phyloP scores from a whole-genome alignment of 2,329 filamentous ascomycete species.

The Alternaria metachromatica region DNA sequence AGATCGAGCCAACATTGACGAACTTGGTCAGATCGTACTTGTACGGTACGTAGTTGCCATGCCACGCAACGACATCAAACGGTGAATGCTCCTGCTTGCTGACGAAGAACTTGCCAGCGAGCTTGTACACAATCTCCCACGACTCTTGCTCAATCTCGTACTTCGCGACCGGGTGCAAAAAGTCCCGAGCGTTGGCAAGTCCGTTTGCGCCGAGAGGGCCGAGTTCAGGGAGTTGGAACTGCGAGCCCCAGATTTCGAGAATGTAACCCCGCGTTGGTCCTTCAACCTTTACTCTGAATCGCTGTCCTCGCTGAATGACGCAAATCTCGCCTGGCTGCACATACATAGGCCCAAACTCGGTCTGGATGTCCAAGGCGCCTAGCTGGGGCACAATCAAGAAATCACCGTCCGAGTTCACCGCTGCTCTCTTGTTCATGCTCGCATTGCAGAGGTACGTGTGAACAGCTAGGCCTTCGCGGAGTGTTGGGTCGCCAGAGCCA shows the following conservation, averaged over 20 bases:
- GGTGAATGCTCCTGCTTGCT: constrained; percentile 73
- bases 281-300: constrained; percentile 73
- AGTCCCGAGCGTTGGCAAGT: constrained; percentile 63
- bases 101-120: constrained; percentile 70
- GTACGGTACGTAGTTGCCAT: constrained; percentile 76
- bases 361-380: constrained; percentile 76
- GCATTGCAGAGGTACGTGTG: constrained; percentile 46
- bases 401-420: constrained; percentile 73
- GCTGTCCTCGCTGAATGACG: constrained; percentile 75
- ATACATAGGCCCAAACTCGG: constrained; percentile 75
- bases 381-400: constrained; percentile 78
- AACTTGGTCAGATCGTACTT: constrained; percentile 83
- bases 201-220: constrained; percentile 50
- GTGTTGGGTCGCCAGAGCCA: constrained; percentile 47
- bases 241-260: constrained; percentile 55
- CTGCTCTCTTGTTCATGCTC: constrained; percentile 48
- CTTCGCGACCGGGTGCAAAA: constrained; percentile 72
- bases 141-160: constrained; percentile 62
- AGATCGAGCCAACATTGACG: constrained; percentile 75
- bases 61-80: constrained; percentile 82
- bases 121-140: constrained; percentile 55
- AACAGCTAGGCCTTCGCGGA: constrained; percentile 45
- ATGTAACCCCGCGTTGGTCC: constrained; percentile 75
- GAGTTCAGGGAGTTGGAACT: constrained; percentile 49
- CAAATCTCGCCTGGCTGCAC: constrained; percentile 81